A percentile compares a stretch with the other conserved stretches of the same genome.
Evolutionary conservation across 2,329 filamentous ascomycete species (phyloP).

Genomic region (Penicillium sp.): DNA sequence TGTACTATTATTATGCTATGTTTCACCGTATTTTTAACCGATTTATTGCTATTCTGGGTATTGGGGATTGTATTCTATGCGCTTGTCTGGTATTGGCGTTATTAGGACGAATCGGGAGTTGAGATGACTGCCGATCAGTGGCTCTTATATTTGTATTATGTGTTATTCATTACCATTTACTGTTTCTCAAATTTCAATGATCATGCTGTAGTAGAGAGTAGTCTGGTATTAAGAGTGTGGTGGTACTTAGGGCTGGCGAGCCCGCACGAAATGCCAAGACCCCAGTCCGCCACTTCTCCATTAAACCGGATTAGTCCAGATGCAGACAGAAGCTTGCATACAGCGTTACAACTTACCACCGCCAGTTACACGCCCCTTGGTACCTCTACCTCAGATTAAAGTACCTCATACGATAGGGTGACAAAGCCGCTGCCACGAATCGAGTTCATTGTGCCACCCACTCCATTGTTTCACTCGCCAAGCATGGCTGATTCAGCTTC

Average conservation of each 20-base stretch:
- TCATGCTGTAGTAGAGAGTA: not conserved
- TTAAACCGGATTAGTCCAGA: not conserved
- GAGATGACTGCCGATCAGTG: not conserved
- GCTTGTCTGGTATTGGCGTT: not conserved
- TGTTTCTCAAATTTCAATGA: not conserved
- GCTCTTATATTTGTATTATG: not conserved
- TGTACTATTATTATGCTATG: not conserved
- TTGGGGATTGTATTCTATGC: not conserved
- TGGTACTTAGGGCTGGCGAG: not conserved
- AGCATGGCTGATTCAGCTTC: constrained; percentile 11
- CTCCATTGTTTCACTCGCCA: not conserved
- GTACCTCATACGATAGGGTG: not conserved
- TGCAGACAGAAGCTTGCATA: not conserved
- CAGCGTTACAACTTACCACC: not conserved
- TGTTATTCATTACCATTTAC: not conserved
- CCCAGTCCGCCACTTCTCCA: not conserved
- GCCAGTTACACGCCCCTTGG: not conserved
- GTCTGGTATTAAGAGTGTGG: not conserved
- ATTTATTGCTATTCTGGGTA: not conserved
- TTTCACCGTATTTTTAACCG: not conserved
- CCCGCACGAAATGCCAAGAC: not conserved
- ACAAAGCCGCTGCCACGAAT: not conserved
- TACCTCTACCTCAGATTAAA: constrained; percentile 1
- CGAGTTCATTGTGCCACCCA: not conserved
- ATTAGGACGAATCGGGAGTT: not conserved